phyloP scores from a whole-genome alignment of 306 rosid species.

The Coriaria nepalensis region DNA sequence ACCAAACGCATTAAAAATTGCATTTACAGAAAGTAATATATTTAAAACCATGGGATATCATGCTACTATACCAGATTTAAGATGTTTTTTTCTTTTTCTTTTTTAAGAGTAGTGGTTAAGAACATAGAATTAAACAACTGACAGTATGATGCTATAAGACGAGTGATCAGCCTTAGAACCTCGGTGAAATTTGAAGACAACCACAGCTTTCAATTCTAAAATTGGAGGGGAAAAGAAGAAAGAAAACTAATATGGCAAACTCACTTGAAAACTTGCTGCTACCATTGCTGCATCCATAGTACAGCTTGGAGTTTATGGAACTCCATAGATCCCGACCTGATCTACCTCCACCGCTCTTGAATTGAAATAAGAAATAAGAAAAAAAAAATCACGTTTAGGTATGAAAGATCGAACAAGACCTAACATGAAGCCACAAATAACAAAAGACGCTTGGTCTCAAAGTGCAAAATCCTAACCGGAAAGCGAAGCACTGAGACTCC shows the following conservation, averaged over 20 bases:
- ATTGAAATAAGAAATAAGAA: neutral
- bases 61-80: too few relatives aligned
- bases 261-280: conserved; percentile 73
- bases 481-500: conserved; percentile 33
- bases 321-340: conserved; percentile 62
- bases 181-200: neutral
- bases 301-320: conserved; percentile 55
- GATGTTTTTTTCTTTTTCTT: too few relatives aligned
- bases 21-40: neutral
- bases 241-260: conserved; percentile 10
- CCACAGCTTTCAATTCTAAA: too few relatives aligned
- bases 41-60: too few relatives aligned
- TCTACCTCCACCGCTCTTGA: conserved; percentile 43
- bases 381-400: conserved; percentile 8
- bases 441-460: neutral
- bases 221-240: neutral
- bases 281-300: conserved; percentile 62
- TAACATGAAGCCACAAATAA: conserved; percentile 1
- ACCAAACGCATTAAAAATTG: too few relatives aligned
- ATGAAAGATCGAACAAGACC: conserved; percentile 20
- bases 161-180: too few relatives aligned
- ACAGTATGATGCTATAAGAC: too few relatives aligned
- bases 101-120: too few relatives aligned
- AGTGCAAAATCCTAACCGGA: conserved; percentile 67
- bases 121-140: too few relatives aligned